Evolutionary conservation across 148 eudicot genomes (phyloP).

Genomic region (Cornus controversa): DNA sequence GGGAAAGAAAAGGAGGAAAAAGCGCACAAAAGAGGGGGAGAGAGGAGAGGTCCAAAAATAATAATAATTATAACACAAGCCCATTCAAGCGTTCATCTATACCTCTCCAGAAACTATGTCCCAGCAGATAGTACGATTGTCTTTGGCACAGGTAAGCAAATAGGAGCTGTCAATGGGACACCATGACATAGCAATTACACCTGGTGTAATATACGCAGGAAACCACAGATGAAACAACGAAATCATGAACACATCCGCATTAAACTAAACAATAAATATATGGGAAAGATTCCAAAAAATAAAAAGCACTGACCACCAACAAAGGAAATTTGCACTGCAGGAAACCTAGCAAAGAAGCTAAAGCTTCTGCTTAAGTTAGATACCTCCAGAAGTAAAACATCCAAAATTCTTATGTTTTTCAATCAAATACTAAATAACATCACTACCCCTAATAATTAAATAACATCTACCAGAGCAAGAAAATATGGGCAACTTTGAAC

Average conservation of each 20-base stretch:
- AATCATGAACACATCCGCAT: not conserved
- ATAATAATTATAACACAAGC: not conserved
- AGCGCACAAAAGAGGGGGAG: too few species aligned
- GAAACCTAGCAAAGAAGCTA: not conserved
- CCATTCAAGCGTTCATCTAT: constrained; percentile 4
- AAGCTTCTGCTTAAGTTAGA: not conserved
- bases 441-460: not conserved
- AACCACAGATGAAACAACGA: constrained; percentile 19
- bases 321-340: not conserved
- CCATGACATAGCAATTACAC: constrained; percentile 98
- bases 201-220: constrained; percentile 2
- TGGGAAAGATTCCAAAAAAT: not conserved
- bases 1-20: not conserved
- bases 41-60: not conserved
- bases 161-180: constrained; percentile 88
- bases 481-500: not conserved
- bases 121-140: constrained; percentile 96
- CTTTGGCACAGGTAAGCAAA: constrained; percentile 91
- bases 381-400: not conserved
- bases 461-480: not conserved
- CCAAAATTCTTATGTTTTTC: not conserved
- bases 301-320: not conserved
- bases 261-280: not conserved
- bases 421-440: not conserved
- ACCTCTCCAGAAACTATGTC: constrained; percentile 88